These are phyloP conservation scores for Syzygium jambos DNA, from an alignment of 345 rosid genomes.

Conservation along the genomic window DNA sequence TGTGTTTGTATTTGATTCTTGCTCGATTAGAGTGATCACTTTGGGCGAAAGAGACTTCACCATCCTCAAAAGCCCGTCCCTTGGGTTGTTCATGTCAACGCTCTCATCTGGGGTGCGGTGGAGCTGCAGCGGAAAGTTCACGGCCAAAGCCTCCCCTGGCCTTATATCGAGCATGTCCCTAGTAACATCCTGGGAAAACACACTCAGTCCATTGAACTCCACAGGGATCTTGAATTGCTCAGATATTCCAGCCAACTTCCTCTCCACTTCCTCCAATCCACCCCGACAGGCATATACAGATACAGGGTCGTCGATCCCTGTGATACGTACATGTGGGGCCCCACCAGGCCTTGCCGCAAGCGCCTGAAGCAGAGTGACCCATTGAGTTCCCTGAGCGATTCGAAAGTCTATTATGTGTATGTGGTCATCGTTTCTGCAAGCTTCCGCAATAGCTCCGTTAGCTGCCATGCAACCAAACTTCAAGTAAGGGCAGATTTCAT, in stretches of 20 bases:
- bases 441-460: conserved; percentile 74
- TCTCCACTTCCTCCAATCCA: conserved; percentile 44
- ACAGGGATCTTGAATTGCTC: conserved; percentile 41
- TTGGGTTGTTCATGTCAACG: conserved; percentile 54
- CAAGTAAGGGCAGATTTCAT: conserved; percentile 68
- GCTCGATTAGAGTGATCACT: conserved; percentile 58
- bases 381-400: conserved; percentile 61
- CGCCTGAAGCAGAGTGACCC: conserved; percentile 67
- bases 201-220: conserved; percentile 52
- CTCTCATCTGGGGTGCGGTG: conserved; percentile 74
- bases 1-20: conserved; percentile 75
- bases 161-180: conserved; percentile 56
- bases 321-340: conserved; percentile 57
- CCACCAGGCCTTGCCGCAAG: conserved; percentile 64
- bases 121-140: conserved; percentile 64
- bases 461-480: conserved; percentile 83
- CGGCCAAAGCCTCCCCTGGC: conserved; percentile 57
- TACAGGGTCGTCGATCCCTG: conserved; percentile 62
- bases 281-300: conserved; percentile 38
- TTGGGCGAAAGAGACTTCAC: conserved; percentile 59
- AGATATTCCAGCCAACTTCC: conserved; percentile 35
- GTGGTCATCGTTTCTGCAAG: conserved; percentile 45
- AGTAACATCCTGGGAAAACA: conserved; percentile 40
- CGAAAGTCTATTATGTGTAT: conserved; percentile 69
- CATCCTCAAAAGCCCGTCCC: conserved; percentile 65